Conservation (phyloP, 495 filamentous ascomycete species). For the Xylaria nigripes region DNA sequence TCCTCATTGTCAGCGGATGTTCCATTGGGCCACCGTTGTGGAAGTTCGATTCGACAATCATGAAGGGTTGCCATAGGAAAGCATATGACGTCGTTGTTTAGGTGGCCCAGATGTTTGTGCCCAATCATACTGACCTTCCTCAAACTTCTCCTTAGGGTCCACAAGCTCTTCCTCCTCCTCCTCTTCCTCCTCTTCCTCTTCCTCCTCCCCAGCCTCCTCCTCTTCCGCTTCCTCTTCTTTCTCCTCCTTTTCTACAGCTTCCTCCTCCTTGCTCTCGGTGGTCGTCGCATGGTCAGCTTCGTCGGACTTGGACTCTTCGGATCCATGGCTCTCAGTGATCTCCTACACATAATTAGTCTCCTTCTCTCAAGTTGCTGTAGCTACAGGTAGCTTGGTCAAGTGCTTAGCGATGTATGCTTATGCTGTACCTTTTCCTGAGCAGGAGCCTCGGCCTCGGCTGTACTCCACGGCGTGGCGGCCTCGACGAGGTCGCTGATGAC, state of each 20-base stretch:
- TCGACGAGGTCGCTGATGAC: conserved; percentile 45
- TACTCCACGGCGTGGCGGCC: conserved; percentile 47
- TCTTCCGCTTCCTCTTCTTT: conserved; percentile 23
- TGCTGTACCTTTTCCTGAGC: conserved; percentile 29
- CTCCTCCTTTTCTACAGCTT: conserved; percentile 26
- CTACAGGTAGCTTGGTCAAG: conserved; percentile 34
- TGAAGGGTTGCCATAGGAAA: neutral
- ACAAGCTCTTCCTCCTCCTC: conserved; percentile 85
- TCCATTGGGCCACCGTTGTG: neutral
- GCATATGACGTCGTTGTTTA: neutral
- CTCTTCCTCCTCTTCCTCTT: conserved; percentile 66
- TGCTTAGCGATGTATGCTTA: conserved; percentile 27
- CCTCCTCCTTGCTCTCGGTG: conserved; percentile 28
- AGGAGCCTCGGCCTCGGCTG: conserved; percentile 48
- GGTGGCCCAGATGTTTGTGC: neutral
- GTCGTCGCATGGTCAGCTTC: conserved; percentile 19
- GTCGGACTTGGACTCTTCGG: conserved; percentile 30
- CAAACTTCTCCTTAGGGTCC: conserved; percentile 80
- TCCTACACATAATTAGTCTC: conserved; percentile 25
- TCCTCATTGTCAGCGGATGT: conserved; percentile 21
- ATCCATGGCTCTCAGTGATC: conserved; percentile 29
- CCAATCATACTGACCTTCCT: conserved; percentile 58
- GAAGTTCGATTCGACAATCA: neutral
- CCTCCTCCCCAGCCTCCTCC: conserved; percentile 41
- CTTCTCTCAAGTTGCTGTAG: conserved; percentile 24